Base-by-base conservation (phyloP, 441 rosid genomes). In the Brassica balearica region DNA sequence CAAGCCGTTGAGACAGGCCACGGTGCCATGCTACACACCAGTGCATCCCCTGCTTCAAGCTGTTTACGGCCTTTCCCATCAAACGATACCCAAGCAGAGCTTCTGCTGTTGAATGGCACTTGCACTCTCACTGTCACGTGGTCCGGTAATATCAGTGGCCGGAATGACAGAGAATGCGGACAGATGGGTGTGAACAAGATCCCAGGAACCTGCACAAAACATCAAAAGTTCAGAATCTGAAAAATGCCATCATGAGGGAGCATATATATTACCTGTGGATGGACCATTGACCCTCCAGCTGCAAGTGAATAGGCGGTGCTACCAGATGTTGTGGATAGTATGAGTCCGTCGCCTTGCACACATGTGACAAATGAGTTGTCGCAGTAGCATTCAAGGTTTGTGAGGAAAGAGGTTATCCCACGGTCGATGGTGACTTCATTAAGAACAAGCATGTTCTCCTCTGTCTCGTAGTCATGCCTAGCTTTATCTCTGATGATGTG, bases 231-330 rank as follows among this genome's bases (percentile, higher is more conserved):
- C 53, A 56, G 20, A 58, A 78, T 25, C 27, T 25, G 3, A 25
- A 25, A 25, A 4, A 25, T 25, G 27, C 27, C 27, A 25, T 25
- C 27, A 25, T 25, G 3, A 25, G 4, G 19, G 19, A 1, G 19
- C 19, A 19, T 19, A 25, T 25, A 25, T 25, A 25, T 25, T 25
- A 91, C 99, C 96, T 96, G 98, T 12, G 99, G 99, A 81, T 96
- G 99, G 73, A 96, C 99, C 98, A 96, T 94, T 75, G 99, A 96
- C 65, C 99, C 99, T 71, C 99, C 99, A 73, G 98, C 99, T 11
- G 98, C 99, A 82, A 96, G 87, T 8, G 99, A 96, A 78, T 96
- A 96, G 27, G 99, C 99, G 14, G 99, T 96, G 86, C 99, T 96
- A 53, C 99, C 99, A 71, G 99, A 91, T 66, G 99, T 96, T 15